These are phyloP conservation scores for Desmodesmus armatus DNA, from an alignment of 139 green algal genomes.

Conservation along the genomic window DNA sequence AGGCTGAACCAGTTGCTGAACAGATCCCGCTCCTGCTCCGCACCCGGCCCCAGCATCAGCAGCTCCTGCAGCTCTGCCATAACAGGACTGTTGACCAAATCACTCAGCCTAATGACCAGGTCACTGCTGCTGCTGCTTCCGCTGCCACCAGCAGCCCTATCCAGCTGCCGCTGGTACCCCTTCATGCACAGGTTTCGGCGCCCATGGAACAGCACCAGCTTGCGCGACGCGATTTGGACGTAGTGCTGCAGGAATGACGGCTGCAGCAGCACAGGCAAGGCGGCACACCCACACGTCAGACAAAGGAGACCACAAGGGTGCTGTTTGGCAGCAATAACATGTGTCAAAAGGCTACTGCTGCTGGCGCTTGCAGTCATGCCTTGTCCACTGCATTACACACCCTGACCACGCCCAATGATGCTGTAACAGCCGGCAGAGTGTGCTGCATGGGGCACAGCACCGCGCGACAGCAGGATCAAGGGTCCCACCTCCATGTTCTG, in stretches of 20 bases:
- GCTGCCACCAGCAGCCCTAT: neutral
- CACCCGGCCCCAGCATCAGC: constrained; percentile 24
- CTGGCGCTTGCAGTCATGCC: neutral
- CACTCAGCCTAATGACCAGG: constrained; percentile 15
- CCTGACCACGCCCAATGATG: neutral
- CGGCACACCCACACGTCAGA: neutral
- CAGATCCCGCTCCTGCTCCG: constrained; percentile 44
- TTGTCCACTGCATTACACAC: neutral
- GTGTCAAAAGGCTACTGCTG: too few relatives aligned
- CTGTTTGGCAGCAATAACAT: too few relatives aligned
- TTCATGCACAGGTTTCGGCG: neutral
- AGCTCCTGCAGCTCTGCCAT: constrained; percentile 50
- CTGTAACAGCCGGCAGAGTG: neutral
- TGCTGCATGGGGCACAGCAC: neutral
- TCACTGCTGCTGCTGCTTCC: neutral
- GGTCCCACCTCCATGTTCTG: constrained; percentile 48
- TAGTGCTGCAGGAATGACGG: constrained; percentile 66
- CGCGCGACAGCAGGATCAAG: neutral
- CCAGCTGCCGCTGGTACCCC: neutral
- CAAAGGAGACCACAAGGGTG: neutral
- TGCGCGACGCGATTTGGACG: constrained; percentile 62
- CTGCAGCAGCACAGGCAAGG: constrained; percentile 15
- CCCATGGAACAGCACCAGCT: constrained; percentile 78
- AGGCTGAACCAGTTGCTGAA: constrained; percentile 72
- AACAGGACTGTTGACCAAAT: constrained; percentile 44